A percentile compares a stretch with the other conserved stretches of the same genome.
Evolutionary conservation across 2,329 filamentous ascomycete genomes (phyloP).

Genomic region (Ophiocordyceps polyrhachis-furcata): DNA sequence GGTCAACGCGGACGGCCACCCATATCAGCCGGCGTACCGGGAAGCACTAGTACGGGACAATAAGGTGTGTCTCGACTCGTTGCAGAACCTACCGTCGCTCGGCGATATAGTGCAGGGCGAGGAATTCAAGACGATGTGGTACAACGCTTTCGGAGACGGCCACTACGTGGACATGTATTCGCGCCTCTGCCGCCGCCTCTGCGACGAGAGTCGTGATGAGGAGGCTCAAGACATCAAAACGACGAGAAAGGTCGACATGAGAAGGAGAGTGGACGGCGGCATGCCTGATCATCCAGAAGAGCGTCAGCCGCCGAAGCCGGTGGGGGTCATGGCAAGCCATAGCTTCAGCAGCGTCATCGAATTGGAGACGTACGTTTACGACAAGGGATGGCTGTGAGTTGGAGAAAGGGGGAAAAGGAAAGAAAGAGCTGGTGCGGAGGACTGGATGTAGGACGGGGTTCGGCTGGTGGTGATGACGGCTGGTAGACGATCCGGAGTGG

Average conservation of each 20-base stretch:
- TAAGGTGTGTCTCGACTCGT: constrained; percentile 11
- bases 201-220: background rate
- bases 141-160: constrained; percentile 1
- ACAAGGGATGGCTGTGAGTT: constrained; percentile 1
- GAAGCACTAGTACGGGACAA: constrained; percentile 8
- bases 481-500: no score
- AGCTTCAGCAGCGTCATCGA: background rate
- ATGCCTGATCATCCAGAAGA: constrained; percentile 6
- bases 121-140: background rate
- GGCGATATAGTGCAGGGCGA: constrained; percentile 3
- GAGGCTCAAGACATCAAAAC: background rate
- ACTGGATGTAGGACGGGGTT: no score
- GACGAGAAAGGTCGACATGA: background rate
- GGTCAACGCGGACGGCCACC: constrained; percentile 3
- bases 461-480: no score
- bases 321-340: background rate
- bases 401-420: no score
- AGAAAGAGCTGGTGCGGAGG: no score
- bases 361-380: background rate
- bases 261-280: background rate
- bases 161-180: constrained; percentile 8
- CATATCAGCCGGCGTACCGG: constrained; percentile 1
- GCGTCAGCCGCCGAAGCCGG: constrained; percentile 2
- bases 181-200: constrained; percentile 1
- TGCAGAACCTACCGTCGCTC: constrained; percentile 12